Evolutionary conservation across 441 rosid genomes (phyloP).

Genomic region (Pelargonium citronellum): DNA sequence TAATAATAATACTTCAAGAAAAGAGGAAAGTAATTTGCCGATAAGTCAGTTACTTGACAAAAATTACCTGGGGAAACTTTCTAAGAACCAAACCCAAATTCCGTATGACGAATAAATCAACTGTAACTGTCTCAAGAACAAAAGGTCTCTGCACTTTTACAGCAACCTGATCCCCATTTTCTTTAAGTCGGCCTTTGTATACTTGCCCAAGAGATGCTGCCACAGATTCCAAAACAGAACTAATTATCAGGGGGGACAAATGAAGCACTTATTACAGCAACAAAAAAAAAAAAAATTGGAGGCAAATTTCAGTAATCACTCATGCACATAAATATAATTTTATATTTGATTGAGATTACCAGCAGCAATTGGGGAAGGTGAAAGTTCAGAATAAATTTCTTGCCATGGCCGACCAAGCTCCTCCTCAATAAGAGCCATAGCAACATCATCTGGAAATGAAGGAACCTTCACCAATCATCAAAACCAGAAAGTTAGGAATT

Average conservation of each 20-base stretch:
- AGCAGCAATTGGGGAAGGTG: constrained; percentile 94
- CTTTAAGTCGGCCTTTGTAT: constrained; percentile 80
- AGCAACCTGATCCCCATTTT: constrained; percentile 88
- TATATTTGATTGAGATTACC: constrained; percentile 37
- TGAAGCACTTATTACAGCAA: constrained; percentile 17
- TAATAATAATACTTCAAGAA: constrained; percentile 6
- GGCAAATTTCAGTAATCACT: constrained; percentile 12
- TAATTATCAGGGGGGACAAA: constrained; percentile 9
- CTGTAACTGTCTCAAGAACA: constrained; percentile 93
- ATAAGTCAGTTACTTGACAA: constrained; percentile 16
- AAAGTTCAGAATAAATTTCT: constrained; percentile 79
- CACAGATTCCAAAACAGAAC: constrained; percentile 25
- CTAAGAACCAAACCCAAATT: constrained; percentile 78
- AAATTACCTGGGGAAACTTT: constrained; percentile 82
- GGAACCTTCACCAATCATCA: constrained; percentile 69
- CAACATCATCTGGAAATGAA: constrained; percentile 95
- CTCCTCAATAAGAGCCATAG: constrained; percentile 90
- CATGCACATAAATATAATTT: constrained; percentile 8
- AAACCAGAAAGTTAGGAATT: constrained; percentile 29
- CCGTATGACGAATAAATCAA: constrained; percentile 77
- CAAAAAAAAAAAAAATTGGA: constrained; percentile 12
- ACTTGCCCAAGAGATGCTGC: constrained; percentile 97
- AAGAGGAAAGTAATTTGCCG: constrained; percentile 7
- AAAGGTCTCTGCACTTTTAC: constrained; percentile 98
- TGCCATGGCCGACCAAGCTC: constrained; percentile 93